phyloP scores from a whole-genome alignment of 2,329 filamentous ascomycete genomes.

The Dothidotthia symphoricarpi region DNA sequence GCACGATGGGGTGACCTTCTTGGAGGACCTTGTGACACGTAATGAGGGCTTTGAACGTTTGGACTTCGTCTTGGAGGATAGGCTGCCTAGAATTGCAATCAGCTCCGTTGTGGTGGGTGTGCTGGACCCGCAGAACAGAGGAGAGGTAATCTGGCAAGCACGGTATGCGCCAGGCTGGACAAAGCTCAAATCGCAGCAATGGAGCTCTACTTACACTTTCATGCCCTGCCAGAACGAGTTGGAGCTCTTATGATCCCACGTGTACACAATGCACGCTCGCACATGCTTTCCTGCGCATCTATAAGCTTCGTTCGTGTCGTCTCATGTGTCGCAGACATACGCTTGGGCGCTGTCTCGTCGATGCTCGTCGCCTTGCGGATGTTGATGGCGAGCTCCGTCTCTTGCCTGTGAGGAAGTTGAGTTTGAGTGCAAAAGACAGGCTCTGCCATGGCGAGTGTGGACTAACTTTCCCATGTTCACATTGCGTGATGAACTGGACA shows the following conservation, averaged over 20 bases:
- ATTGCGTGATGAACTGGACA: conserved; percentile 51
- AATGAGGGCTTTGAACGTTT: conserved; percentile 98
- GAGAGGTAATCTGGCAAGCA: not conserved
- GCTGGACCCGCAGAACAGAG: not conserved
- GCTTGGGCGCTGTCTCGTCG: conserved; percentile 66
- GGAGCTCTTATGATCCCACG: conserved; percentile 97
- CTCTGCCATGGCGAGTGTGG: conserved; percentile 1
- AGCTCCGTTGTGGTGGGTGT: conserved; percentile 7
- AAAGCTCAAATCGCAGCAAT: not conserved
- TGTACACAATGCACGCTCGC: conserved; percentile 95
- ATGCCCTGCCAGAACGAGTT: conserved; percentile 95
- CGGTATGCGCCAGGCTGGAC: not conserved
- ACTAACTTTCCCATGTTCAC: conserved; percentile 62
- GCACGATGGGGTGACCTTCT: conserved; percentile 84
- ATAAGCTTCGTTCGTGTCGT: conserved; percentile 29
- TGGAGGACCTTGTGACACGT: conserved; percentile 97
- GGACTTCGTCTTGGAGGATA: conserved; percentile 96
- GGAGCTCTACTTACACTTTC: conserved; percentile 72
- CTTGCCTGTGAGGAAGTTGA: conserved; percentile 48
- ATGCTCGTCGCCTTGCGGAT: conserved; percentile 67
- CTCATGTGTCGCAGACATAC: conserved; percentile 42
- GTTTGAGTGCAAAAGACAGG: conserved; percentile 2
- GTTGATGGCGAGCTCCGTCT: conserved; percentile 64
- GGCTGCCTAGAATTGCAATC: conserved; percentile 66
- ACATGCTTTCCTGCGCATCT: conserved; percentile 75